Conservation (phyloP, 176 grass and related monocot species). For the Juncus inflexus region DNA sequence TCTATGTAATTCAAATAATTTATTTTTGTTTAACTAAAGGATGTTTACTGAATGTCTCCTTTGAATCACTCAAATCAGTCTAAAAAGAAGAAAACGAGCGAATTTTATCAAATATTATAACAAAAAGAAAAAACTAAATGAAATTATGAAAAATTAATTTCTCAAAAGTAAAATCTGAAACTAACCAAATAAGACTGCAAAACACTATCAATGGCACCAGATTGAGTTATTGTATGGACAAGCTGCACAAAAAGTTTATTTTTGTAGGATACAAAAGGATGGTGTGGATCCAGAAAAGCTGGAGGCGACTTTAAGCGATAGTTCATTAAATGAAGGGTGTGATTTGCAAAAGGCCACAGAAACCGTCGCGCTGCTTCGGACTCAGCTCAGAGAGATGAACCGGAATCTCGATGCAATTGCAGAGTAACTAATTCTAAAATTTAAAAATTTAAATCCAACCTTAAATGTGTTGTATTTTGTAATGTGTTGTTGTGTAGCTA, state of each 20-base stretch:
- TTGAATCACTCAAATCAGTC: conserved; percentile 25
- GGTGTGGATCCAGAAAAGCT: conserved; percentile 83
- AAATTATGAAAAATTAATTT: neutral
- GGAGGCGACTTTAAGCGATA: conserved; percentile 57
- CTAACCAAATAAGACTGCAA: conserved; percentile 72
- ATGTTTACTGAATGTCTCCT: conserved; percentile 18
- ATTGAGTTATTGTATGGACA: conserved; percentile 54
- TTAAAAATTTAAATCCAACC: no score
- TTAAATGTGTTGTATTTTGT: neutral
- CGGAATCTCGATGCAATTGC: conserved; percentile 95
- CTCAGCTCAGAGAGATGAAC: conserved; percentile 85
- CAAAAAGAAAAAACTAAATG: neutral
- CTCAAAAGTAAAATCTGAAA: neutral
- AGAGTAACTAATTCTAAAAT: conserved; percentile 43
- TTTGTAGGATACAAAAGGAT: conserved; percentile 81
- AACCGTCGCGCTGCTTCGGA: conserved; percentile 77
- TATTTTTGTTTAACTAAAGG: conserved; percentile 27
- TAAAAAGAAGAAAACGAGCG: neutral
- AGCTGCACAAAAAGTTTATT: conserved; percentile 53
- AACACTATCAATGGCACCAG: conserved; percentile 51
- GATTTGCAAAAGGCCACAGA: conserved; percentile 80
- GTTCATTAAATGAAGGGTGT: conserved; percentile 48
- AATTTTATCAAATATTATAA: conserved; percentile 2
- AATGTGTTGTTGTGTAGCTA: no score
- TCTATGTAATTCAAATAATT: conserved; percentile 88